Conservation (phyloP, 495 filamentous ascomycete genomes). For the Paragyromitra xinjiangensis region DNA sequence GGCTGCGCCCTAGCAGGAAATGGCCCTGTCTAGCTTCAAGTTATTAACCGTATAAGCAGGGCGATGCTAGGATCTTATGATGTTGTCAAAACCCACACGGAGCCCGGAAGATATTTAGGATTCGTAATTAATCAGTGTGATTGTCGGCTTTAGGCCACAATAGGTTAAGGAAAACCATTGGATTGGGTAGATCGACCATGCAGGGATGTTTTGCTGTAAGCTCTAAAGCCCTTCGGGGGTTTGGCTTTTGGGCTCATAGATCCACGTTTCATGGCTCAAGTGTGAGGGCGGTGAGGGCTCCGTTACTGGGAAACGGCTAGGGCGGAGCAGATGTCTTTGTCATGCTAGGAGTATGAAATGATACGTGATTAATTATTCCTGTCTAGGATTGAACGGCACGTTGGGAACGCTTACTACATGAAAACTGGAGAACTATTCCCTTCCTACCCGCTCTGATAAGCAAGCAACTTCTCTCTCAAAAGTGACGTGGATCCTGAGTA, state of each 20-base stretch:
- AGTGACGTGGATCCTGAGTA: background rate
- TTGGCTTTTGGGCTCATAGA: constrained; percentile 25
- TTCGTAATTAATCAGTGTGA: constrained; percentile 11
- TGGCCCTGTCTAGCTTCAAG: constrained; percentile 21
- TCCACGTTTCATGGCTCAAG: background rate
- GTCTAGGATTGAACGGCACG: background rate
- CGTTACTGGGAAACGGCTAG: background rate
- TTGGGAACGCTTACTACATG: background rate
- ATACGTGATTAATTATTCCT: constrained; percentile 1
- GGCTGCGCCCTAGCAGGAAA: constrained; percentile 13
- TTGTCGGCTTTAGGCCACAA: background rate
- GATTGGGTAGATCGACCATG: constrained; percentile 16
- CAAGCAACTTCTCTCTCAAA: background rate
- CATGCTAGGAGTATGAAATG: background rate
- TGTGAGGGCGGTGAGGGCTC: constrained; percentile 7
- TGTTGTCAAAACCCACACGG: too few relatives aligned
- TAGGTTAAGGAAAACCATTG: background rate
- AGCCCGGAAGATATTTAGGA: background rate
- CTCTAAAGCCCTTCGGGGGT: background rate
- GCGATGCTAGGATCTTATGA: background rate
- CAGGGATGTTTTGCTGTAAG: constrained; percentile 14
- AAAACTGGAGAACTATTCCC: background rate
- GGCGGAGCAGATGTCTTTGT: constrained; percentile 1
- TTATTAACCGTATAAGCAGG: constrained; percentile 10
- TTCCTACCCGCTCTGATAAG: background rate